A percentile compares a stretch with the other conserved stretches of the same genome.
phyloP scores from a whole-genome alignment of 164 flowering plant species.

The Vitis vinifera region ASM3070453v1 NC_081805.1:23103001-23103500 shows the following conservation, averaged over 20 bases:
- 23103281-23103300: no score
- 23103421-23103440: slow-evolving; percentile 75
- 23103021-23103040: slow-evolving; percentile 53
- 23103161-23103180: no score
- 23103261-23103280: no score
- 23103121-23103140: no score
- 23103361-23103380: no score
- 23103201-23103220: no score
- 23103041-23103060: slow-evolving; percentile 79
- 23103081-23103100: slow-evolving; percentile 52
- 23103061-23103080: slow-evolving; percentile 69
- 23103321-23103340: neutral
- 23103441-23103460: slow-evolving; percentile 61
- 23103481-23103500: slow-evolving; percentile 48
- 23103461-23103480: slow-evolving; percentile 58
- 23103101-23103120: neutral
- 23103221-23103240: no score
- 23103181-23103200: no score
- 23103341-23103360: neutral
- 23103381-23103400: neutral
- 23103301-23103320: neutral
- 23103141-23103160: neutral
- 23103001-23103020: slow-evolving; percentile 58
- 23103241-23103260: no score
- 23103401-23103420: slow-evolving; percentile 61